Conservation (phyloP, 345 rosid genomes). For the Boechera divaricarpa region DNA sequence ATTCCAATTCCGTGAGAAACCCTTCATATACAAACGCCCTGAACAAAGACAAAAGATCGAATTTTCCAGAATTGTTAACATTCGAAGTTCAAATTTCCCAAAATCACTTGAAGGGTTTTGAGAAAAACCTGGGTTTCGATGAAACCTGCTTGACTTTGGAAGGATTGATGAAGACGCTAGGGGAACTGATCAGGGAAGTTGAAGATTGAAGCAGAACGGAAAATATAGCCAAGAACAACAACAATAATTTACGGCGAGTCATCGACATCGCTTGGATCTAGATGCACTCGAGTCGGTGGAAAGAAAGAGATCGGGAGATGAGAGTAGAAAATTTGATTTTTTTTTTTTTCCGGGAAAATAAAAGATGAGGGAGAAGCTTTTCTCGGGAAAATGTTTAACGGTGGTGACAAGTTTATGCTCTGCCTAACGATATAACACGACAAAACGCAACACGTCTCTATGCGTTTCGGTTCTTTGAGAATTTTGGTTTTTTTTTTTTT, state of each 20-base stretch:
- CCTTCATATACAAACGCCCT: conserved; percentile 98
- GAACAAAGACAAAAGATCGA: conserved; percentile 25
- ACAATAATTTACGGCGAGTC: conserved; percentile 31
- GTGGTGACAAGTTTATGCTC: conserved; percentile 25
- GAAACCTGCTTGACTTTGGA: conserved; percentile 84
- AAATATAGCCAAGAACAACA: conserved; percentile 45
- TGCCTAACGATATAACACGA: conserved; percentile 33
- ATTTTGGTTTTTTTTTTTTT: not conserved
- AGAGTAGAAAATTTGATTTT: not conserved
- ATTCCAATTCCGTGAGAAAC: conserved; percentile 88
- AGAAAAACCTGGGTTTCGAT: conserved; percentile 72
- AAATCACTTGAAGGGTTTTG: not conserved
- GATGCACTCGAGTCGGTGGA: conserved; percentile 12
- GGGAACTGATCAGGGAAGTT: conserved; percentile 53
- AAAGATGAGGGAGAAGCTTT: conserved; percentile 10
- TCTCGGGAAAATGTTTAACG: conserved; percentile 30
- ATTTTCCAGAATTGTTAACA: not conserved
- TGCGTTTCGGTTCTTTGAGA: not conserved
- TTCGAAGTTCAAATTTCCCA: not conserved
- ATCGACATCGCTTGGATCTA: conserved; percentile 35
- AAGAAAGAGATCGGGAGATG: not conserved
- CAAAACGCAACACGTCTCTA: conserved; percentile 24
- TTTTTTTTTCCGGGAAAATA: conserved; percentile 11
- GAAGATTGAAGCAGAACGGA: conserved; percentile 48
- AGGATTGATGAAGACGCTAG: conserved; percentile 69